Percentiles rank a stretch among this genome's conserved stretches.
These are phyloP conservation scores for Volvox africanus DNA, from an alignment of 139 green algal genomes.

Conservation along the genomic window DNA sequence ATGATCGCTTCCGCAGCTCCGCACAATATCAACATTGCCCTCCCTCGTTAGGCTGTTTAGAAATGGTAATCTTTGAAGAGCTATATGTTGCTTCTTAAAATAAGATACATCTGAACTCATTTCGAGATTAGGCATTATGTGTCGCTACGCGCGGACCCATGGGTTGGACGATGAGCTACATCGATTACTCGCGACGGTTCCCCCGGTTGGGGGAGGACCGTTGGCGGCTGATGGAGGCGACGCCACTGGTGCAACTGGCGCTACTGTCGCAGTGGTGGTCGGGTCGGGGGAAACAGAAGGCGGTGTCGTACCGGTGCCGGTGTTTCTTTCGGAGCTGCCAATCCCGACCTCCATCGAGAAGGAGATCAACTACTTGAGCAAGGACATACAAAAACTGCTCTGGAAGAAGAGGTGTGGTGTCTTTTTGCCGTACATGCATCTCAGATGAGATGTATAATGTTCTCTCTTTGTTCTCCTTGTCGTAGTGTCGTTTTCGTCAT, in stretches of 20 bases:
- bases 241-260: neutral
- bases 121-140: conserved; percentile 65
- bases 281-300: conserved; percentile 21
- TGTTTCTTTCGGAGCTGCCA: neutral
- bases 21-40: too few species aligned
- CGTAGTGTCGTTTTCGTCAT: too few species aligned
- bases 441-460: too few species aligned
- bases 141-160: conserved; percentile 77
- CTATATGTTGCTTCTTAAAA: too few species aligned
- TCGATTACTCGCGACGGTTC: neutral
- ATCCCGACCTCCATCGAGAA: conserved; percentile 16
- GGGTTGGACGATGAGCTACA: conserved; percentile 43
- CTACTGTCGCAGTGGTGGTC: neutral
- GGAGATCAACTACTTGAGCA: conserved; percentile 39
- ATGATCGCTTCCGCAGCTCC: too few species aligned
- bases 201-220: conserved; percentile 2
- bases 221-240: neutral
- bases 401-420: conserved; percentile 55
- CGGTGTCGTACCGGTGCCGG: neutral
- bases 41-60: too few species aligned
- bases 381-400: conserved; percentile 57
- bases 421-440: neutral
- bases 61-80: too few species aligned
- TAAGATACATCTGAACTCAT: too few species aligned
- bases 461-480: too few species aligned